These are phyloP conservation scores for Aureococcus anophagefferens DNA, from an alignment of 108 stramenopile species.

Conservation along the genomic window DNA sequence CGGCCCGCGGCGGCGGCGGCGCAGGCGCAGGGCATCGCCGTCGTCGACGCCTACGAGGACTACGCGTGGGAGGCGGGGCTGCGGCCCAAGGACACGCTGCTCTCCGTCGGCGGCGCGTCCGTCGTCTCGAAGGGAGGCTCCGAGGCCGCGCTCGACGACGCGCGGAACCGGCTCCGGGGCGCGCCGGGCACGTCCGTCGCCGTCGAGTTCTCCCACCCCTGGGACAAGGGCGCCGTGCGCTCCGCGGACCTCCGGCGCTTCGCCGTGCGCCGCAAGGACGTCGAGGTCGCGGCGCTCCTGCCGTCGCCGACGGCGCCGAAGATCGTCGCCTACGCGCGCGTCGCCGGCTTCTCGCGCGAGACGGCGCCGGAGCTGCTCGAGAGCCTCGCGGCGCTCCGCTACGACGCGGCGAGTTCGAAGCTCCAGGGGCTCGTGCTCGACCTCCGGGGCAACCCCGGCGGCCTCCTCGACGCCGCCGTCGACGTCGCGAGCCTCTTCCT, in stretches of 20 bases:
- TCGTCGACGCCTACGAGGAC: slow-evolving; percentile 83
- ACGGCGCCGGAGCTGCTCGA: not conserved
- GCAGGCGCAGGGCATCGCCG: slow-evolving; percentile 54
- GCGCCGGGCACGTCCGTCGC: slow-evolving; percentile 65
- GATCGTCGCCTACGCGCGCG: not conserved
- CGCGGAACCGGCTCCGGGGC: slow-evolving; percentile 72
- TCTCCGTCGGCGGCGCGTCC: slow-evolving; percentile 58
- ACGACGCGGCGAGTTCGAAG: not conserved
- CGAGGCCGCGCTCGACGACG: slow-evolving; percentile 62
- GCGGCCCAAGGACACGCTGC: slow-evolving; percentile 65
- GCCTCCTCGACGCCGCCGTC: slow-evolving; percentile 80
- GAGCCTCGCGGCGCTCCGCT: not conserved
- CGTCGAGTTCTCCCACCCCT: slow-evolving; percentile 60
- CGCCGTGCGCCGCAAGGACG: slow-evolving; percentile 70
- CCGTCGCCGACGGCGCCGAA: not conserved
- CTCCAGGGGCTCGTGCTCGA: slow-evolving; percentile 71
- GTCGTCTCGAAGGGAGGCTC: slow-evolving; percentile 38
- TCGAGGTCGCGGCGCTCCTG: slow-evolving; percentile 48
- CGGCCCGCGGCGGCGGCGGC: not conserved
- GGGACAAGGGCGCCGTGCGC: slow-evolving; percentile 51
- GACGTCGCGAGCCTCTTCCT: slow-evolving; percentile 79
- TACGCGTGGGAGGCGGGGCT: slow-evolving; percentile 73
- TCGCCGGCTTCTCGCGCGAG: not conserved
- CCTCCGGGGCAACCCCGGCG: slow-evolving; percentile 88
- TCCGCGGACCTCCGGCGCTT: slow-evolving; percentile 53